A percentile compares a stretch with the other conserved stretches of the same genome.
Conservation (phyloP, 768 basidiomycete genomes). For the Leccinum sublutescens region DNA sequence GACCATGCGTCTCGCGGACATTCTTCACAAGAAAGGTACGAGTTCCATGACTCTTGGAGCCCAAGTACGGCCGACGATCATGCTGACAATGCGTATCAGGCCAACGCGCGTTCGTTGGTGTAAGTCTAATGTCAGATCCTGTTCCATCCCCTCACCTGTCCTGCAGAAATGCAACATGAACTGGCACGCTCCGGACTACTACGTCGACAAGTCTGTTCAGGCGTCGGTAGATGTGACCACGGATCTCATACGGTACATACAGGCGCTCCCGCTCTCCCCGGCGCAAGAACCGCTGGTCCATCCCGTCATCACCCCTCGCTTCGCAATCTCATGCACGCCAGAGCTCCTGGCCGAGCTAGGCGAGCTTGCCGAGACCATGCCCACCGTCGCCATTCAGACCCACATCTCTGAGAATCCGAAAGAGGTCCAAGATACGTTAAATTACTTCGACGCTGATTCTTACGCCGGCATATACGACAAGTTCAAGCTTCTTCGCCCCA, state of each 20-base stretch:
- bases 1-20: constrained; percentile 78
- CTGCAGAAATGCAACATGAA: constrained; percentile 36
- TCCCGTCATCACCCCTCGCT: constrained; percentile 93
- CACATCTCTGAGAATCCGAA: constrained; percentile 83
- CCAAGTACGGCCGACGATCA: not conserved
- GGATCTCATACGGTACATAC: constrained; percentile 68
- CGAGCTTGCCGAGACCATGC: constrained; percentile 53
- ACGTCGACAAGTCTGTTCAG: constrained; percentile 61
- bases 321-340: constrained; percentile 85
- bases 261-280: constrained; percentile 42
- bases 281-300: constrained; percentile 63
- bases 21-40: constrained; percentile 59
- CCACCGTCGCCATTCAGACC: constrained; percentile 78
- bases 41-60: not conserved
- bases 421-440: constrained; percentile 66
- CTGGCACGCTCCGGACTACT: constrained; percentile 71
- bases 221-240: constrained; percentile 62
- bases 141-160: constrained; percentile 6
- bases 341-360: constrained; percentile 66
- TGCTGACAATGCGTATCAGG: constrained; percentile 38
- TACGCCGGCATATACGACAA: constrained; percentile 85
- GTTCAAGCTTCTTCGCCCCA: constrained; percentile 68
- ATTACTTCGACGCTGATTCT: constrained; percentile 63
- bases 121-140: constrained; percentile 36
- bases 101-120: constrained; percentile 84